Evolutionary conservation across 1,139 yeast genomes (phyloP).

Genomic region (Suhomyces panamericanus): DNA sequence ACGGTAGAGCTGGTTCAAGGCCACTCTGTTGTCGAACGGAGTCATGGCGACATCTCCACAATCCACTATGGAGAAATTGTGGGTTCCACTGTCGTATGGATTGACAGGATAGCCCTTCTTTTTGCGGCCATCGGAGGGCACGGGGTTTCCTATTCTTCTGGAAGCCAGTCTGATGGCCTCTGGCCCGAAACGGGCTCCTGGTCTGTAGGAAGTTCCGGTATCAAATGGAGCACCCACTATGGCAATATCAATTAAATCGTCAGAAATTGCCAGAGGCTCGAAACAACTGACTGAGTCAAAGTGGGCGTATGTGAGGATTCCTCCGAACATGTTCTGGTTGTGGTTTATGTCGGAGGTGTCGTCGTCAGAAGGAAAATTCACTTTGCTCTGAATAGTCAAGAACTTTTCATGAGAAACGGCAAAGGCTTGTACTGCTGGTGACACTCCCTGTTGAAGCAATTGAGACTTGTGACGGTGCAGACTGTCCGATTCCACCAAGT

Average conservation of each 20-base stretch:
- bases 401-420: slow-evolving; percentile 10
- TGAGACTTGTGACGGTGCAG: slow-evolving; percentile 6
- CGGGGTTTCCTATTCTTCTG: slow-evolving; percentile 36
- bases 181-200: slow-evolving; percentile 55
- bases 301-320: slow-evolving; percentile 49
- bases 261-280: slow-evolving; percentile 17
- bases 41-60: slow-evolving; percentile 60
- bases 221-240: slow-evolving; percentile 56
- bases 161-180: slow-evolving; percentile 45
- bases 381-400: slow-evolving; percentile 19
- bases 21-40: slow-evolving; percentile 55
- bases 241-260: slow-evolving; percentile 40
- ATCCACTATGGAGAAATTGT: slow-evolving; percentile 43
- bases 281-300: slow-evolving; percentile 43
- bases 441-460: not conserved
- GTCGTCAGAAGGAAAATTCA: slow-evolving; percentile 37
- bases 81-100: slow-evolving; percentile 28
- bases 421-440: not conserved
- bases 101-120: slow-evolving; percentile 18
- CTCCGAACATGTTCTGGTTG: slow-evolving; percentile 33
- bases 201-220: slow-evolving; percentile 49
- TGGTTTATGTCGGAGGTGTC: slow-evolving; percentile 34
- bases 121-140: slow-evolving; percentile 20
- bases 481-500: slow-evolving; percentile 17
- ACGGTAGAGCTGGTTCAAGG: slow-evolving; percentile 53